Percentiles rank a stretch among this genome's conserved stretches.
Evolutionary conservation across 2,329 filamentous ascomycete genomes (phyloP).

Genomic region (Penicillium griseofulvum): DNA sequence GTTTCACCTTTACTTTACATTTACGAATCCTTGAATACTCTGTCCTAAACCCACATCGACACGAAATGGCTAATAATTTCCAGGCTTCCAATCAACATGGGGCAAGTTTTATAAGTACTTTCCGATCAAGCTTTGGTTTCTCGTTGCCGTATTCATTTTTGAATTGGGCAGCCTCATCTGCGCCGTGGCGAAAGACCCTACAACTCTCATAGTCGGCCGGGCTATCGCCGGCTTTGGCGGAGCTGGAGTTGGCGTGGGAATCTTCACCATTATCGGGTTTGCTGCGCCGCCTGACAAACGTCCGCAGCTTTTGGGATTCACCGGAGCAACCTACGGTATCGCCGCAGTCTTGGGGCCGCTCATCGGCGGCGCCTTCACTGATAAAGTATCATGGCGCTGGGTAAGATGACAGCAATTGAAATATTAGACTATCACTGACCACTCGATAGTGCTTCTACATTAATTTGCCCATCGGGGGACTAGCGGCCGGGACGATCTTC

Average conservation of each 20-base stretch:
- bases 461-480: conserved; percentile 26
- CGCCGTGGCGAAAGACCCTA: conserved; percentile 35
- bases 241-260: conserved; percentile 33
- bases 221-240: conserved; percentile 39
- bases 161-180: conserved; percentile 44
- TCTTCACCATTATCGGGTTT: conserved; percentile 27
- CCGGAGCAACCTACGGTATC: conserved; percentile 52
- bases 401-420: conserved; percentile 16
- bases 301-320: conserved; percentile 39
- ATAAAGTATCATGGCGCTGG: conserved; percentile 48
- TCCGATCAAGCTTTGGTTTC: conserved; percentile 33
- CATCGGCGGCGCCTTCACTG: conserved; percentile 47
- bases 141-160: conserved; percentile 41
- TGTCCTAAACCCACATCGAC: not conserved
- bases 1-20: not conserved
- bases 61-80: conserved; percentile 8
- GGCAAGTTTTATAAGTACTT: conserved; percentile 35
- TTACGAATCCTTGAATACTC: not conserved
- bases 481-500: conserved; percentile 22
- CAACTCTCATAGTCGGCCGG: conserved; percentile 41
- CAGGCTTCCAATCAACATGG: conserved; percentile 33
- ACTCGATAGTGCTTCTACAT: conserved; percentile 27
- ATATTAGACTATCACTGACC: not conserved
- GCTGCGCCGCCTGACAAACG: not conserved
- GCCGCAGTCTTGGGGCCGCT: conserved; percentile 50